Percentiles rank a stretch among this genome's conserved stretches.
Conservation (phyloP, 208 protist species). For the Acanthamoeba lenticulata region DNA sequence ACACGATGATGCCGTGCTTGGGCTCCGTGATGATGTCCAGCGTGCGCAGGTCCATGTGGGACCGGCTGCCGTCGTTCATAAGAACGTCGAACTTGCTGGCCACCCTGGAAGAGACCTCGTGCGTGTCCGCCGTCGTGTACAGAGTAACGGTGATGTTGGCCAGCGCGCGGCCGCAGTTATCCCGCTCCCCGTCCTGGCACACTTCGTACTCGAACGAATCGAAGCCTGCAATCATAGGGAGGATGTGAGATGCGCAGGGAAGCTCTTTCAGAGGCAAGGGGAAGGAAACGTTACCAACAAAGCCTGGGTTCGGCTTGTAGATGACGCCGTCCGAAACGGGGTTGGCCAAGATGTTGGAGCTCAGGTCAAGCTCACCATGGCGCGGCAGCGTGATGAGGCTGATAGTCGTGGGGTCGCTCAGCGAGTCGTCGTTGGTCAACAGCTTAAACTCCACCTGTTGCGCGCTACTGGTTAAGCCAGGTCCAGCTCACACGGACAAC, state of each 20-base stretch:
- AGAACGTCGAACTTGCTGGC: neutral
- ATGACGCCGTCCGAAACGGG: neutral
- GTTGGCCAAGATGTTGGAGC: neutral
- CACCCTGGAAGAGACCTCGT: neutral
- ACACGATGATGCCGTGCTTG: slow-evolving; percentile 3
- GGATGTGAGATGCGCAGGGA: too few species aligned
- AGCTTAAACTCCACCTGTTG: neutral
- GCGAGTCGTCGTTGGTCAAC: neutral
- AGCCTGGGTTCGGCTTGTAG: neutral
- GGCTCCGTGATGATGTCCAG: neutral
- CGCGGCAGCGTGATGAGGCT: neutral
- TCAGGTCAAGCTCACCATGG: neutral
- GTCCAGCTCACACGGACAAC: neutral
- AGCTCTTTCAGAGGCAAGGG: neutral
- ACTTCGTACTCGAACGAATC: slow-evolving; percentile 60
- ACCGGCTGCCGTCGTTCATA: neutral
- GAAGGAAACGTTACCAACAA: neutral
- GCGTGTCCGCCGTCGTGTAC: neutral
- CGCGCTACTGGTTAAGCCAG: neutral
- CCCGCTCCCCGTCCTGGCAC: neutral
- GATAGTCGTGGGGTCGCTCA: neutral
- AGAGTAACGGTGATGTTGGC: neutral
- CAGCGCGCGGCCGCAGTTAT: slow-evolving; percentile 14
- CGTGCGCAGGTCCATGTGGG: neutral
- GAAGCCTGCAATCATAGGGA: neutral